Evolutionary conservation across 129 eudicot species (phyloP).

Genomic region (Deinandra increscens): DNA sequence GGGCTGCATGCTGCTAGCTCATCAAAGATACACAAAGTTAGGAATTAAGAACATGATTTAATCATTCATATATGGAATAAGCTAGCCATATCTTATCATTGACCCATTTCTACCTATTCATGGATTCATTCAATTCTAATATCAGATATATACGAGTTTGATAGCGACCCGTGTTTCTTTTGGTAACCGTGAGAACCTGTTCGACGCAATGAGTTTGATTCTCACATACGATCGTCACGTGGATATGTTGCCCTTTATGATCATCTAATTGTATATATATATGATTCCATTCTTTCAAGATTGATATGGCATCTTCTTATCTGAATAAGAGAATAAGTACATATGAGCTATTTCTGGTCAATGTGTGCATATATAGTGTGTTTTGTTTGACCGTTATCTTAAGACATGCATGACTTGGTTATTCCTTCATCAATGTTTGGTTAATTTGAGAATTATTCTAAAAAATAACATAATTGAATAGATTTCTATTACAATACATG

Average conservation of each 20-base stretch:
- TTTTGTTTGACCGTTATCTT: neutral
- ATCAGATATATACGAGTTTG: neutral
- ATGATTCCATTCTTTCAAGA: too few species aligned
- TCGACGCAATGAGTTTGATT: neutral
- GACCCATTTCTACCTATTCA: constrained; percentile 22
- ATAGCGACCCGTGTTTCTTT: neutral
- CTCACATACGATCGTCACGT: neutral
- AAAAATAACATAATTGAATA: neutral
- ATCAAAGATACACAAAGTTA: neutral
- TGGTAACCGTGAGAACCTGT: neutral
- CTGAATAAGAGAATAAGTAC: neutral
- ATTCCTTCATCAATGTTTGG: neutral
- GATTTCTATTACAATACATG: too few species aligned
- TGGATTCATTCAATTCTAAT: neutral
- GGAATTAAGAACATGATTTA: too few species aligned
- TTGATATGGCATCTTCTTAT: neutral
- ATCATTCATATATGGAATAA: too few species aligned
- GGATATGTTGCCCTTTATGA: too few species aligned
- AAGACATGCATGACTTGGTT: neutral
- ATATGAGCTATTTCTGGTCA: neutral
- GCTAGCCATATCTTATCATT: constrained; percentile 25
- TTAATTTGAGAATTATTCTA: neutral
- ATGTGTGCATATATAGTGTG: neutral
- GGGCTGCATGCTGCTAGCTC: constrained; percentile 28
- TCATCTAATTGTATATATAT: too few species aligned